Evolutionary conservation across 805 yeast species (phyloP).

Genomic region (Cyberlindnera euphorbiiphila): DNA sequence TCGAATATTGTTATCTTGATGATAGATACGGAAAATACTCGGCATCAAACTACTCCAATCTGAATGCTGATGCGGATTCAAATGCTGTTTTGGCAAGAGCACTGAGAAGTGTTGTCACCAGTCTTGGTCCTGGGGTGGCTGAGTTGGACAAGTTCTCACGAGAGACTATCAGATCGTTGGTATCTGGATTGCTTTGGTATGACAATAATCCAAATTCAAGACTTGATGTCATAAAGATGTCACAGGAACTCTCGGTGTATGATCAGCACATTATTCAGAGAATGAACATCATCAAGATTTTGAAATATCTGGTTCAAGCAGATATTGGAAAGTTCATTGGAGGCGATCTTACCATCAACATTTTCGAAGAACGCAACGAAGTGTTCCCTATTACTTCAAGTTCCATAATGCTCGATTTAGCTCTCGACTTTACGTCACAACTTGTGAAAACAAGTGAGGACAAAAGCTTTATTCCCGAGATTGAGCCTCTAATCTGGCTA

Average conservation of each 20-base stretch:
- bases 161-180: slow-evolving; percentile 33
- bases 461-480: slow-evolving; percentile 38
- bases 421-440: slow-evolving; percentile 56
- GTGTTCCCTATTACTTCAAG: slow-evolving; percentile 46
- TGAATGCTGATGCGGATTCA: slow-evolving; percentile 45
- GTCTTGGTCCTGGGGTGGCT: slow-evolving; percentile 54
- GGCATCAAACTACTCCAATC: slow-evolving; percentile 41
- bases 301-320: slow-evolving; percentile 32
- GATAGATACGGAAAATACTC: slow-evolving; percentile 51
- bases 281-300: slow-evolving; percentile 28
- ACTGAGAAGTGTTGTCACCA: slow-evolving; percentile 42
- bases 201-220: slow-evolving; percentile 31
- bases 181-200: slow-evolving; percentile 32
- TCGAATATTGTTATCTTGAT: slow-evolving; percentile 37
- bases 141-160: slow-evolving; percentile 31
- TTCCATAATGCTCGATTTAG: slow-evolving; percentile 35
- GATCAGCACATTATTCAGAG: slow-evolving; percentile 35
- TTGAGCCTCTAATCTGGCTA: slow-evolving; percentile 60
- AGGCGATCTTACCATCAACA: slow-evolving; percentile 28
- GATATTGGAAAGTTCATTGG: slow-evolving; percentile 30
- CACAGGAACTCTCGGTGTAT: slow-evolving; percentile 46
- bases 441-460: slow-evolving; percentile 52
- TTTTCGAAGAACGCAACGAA: slow-evolving; percentile 38
- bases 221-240: slow-evolving; percentile 37
- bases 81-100: slow-evolving; percentile 40